These are phyloP conservation scores for Mariannaea sp. DNA, from an alignment of 2,329 filamentous ascomycete species.

Conservation along the genomic window DNA sequence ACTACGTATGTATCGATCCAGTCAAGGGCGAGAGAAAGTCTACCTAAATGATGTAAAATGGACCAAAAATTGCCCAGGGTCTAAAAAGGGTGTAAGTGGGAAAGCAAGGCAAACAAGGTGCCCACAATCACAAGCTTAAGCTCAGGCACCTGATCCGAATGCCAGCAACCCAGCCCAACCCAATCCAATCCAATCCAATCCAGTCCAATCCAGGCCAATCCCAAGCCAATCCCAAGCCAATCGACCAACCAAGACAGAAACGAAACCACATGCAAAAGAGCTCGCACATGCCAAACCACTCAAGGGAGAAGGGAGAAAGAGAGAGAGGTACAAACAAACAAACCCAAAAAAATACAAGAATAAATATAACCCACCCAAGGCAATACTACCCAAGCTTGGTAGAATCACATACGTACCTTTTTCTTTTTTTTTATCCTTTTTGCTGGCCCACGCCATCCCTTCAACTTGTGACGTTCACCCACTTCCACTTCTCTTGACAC, in stretches of 20 bases:
- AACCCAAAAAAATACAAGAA: no score
- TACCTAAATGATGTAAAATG: no score
- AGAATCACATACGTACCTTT: slow-evolving; percentile 14
- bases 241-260: slow-evolving; percentile 4
- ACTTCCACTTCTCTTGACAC: no score
- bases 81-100: background rate
- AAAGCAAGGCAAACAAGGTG: background rate
- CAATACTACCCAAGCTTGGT: background rate
- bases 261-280: slow-evolving; percentile 15
- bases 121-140: slow-evolving; percentile 14
- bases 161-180: no score
- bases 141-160: slow-evolving; percentile 6
- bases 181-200: no score
- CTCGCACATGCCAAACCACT: slow-evolving; percentile 20
- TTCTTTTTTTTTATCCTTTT: background rate
- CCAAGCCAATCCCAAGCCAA: no score
- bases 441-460: slow-evolving; percentile 13
- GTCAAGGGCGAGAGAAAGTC: no score
- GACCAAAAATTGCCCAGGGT: no score
- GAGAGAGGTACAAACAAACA: no score
- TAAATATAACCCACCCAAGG: background rate
- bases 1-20: no score
- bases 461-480: slow-evolving; percentile 34
- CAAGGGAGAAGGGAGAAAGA: no score
- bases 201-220: no score